Conservation (phyloP, 805 yeast genomes). For the Allodekkera sacchari region DNA sequence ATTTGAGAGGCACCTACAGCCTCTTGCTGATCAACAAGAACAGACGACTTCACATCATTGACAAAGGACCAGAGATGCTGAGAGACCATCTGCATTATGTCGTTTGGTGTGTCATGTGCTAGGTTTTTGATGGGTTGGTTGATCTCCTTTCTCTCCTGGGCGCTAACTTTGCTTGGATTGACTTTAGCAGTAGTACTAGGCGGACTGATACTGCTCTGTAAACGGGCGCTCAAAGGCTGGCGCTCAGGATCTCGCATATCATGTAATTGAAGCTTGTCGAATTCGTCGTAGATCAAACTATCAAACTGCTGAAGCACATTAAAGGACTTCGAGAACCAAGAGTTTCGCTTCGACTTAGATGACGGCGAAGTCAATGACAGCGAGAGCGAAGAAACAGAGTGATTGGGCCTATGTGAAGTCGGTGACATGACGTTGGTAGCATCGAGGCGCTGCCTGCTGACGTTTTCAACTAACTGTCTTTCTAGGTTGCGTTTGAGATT, state of each 20-base stretch:
- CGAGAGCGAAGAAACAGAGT: not conserved
- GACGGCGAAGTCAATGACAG: not conserved
- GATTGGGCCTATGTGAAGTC: not conserved
- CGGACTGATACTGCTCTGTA: too few relatives aligned
- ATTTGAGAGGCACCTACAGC: not conserved
- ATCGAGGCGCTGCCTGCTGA: conserved; percentile 15
- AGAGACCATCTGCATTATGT: conserved; percentile 30
- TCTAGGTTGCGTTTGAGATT: conserved; percentile 41
- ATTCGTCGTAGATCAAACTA: conserved; percentile 54
- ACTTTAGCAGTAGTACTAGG: too few relatives aligned
- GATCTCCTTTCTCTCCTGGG: conserved; percentile 14
- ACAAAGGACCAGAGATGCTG: conserved; percentile 43
- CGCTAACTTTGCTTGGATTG: conserved; percentile 6
- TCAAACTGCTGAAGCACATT: conserved; percentile 61
- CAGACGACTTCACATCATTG: conserved; percentile 34
- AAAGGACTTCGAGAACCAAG: conserved; percentile 42
- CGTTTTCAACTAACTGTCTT: conserved; percentile 34
- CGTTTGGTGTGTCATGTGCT: conserved; percentile 14
- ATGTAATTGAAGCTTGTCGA: conserved; percentile 43
- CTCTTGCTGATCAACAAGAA: conserved; percentile 17
- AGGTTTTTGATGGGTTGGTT: conserved; percentile 17
- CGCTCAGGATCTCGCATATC: conserved; percentile 12
- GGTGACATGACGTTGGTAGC: conserved; percentile 1
- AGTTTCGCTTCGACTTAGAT: conserved; percentile 6
- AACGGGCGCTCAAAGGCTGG: too few relatives aligned